Percentiles rank a stretch among this genome's conserved stretches.
phyloP scores from a whole-genome alignment of 192 early-diverging fungal species.

The Podila epigama region DNA sequence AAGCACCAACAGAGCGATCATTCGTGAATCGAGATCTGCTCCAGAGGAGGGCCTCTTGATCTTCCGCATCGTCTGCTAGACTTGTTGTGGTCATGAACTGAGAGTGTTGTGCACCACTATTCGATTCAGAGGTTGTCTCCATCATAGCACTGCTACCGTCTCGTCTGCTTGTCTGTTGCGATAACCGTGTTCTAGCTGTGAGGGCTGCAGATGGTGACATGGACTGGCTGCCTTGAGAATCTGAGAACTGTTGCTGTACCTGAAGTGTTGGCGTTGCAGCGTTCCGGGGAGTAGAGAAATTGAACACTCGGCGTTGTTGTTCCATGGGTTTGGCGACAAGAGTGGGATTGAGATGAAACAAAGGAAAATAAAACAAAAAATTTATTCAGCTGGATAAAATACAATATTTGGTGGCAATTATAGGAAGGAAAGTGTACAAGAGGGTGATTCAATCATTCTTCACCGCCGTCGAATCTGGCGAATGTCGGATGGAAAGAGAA shows the following conservation, averaged over 20 bases:
- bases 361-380: not conserved
- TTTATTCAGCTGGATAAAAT: not conserved
- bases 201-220: too few relatives aligned
- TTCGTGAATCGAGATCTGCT: not conserved
- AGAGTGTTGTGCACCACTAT: too few relatives aligned
- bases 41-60: not conserved
- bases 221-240: too few relatives aligned
- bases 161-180: too few relatives aligned
- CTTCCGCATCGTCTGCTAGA: too few relatives aligned
- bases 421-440: too few relatives aligned
- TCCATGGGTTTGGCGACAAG: not conserved
- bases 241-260: not conserved
- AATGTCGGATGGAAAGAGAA: conserved; percentile 34
- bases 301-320: not conserved
- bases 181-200: too few relatives aligned
- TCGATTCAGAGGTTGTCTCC: too few relatives aligned
- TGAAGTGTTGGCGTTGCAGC: not conserved
- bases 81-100: too few relatives aligned
- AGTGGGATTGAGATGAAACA: not conserved
- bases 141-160: too few relatives aligned
- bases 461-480: conserved; percentile 12
- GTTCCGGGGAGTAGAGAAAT: not conserved
- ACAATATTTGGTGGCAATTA: not conserved
- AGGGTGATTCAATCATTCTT: too few relatives aligned
- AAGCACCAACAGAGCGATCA: not conserved